phyloP scores from a whole-genome alignment of 1,139 yeast genomes.

The Yamadazyma dushanensis region DNA sequence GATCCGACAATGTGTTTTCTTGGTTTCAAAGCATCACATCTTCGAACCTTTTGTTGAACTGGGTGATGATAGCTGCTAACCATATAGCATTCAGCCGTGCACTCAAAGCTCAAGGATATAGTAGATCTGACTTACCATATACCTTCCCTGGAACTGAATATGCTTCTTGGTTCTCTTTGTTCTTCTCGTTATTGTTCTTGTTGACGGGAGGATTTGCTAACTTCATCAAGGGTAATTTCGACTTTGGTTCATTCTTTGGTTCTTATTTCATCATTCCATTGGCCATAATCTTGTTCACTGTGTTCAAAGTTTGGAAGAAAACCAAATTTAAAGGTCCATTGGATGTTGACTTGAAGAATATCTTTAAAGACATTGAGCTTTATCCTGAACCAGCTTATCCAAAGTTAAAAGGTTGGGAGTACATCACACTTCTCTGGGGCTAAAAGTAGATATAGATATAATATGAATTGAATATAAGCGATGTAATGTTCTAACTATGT shows the following conservation, averaged over 20 bases:
- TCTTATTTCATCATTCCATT: conserved; percentile 41
- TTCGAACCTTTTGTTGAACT: conserved; percentile 53
- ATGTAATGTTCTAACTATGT: too few species aligned
- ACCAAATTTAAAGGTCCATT: conserved; percentile 26
- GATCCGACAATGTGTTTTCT: conserved; percentile 50
- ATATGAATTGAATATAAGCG: too few species aligned
- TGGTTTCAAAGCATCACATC: conserved; percentile 70
- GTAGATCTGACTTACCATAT: conserved; percentile 38
- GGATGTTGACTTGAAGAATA: conserved; percentile 32
- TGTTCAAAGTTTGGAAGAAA: conserved; percentile 30
- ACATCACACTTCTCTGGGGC: conserved; percentile 25
- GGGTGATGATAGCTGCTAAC: conserved; percentile 40
- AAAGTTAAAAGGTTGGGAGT: conserved; percentile 27
- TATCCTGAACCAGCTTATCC: conserved; percentile 38
- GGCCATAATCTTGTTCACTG: conserved; percentile 22
- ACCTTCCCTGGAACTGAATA: conserved; percentile 23
- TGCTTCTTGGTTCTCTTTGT: conserved; percentile 38
- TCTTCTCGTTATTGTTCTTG: conserved; percentile 30
- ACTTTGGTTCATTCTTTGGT: conserved; percentile 33
- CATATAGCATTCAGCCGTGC: conserved; percentile 39
- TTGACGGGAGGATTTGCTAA: conserved; percentile 42
- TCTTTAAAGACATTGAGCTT: conserved; percentile 35
- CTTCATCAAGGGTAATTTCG: conserved; percentile 37
- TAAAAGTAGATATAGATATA: too few species aligned
- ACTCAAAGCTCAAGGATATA: conserved; percentile 29